Evolutionary conservation across 495 filamentous ascomycete genomes (phyloP), one percentile per base, ranked within the genome.

Genomic region (Pseudevernia furfuracea): DNA sequence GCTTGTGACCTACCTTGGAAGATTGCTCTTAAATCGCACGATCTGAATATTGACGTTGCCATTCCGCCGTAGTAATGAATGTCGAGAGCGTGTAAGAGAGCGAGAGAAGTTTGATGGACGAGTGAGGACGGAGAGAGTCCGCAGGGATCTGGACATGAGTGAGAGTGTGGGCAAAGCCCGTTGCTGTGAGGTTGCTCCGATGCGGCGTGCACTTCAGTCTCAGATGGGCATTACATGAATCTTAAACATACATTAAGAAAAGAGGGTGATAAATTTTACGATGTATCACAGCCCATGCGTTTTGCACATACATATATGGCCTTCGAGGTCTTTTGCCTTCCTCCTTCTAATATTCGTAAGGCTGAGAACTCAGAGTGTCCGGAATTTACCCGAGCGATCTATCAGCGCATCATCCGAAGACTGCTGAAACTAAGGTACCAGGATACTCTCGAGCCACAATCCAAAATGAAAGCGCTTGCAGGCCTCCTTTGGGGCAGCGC

Each of bases 61-160:
- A 23, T 59, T 56, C 6, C 44, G 61, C 62, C 59, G 58, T 44
- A 65, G 41, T 9, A 72, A 25, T 3, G 66, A 62, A 57, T 68
- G 60, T 23, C 46, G 43, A 58, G 43, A 70, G 17, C 62, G 55
- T 28, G 49, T 10, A 17, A 64, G 58, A 32, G 62, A 43, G 9
- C 57, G 62, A 53, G 56, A 15, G n/a, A 25, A 37, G 37, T 1
- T 53, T 19, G 36, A 58, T 57, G 65, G 58, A 9, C 65, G 65
- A 37, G 48, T 55, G 60, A 71, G 60, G 17, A 67, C 44, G 21
- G 68, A 56, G 21, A 72, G 63, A 46, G 59, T 58, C 14, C 70
- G 71, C n/a, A 71, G 55, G 63, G 61, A 66, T 67, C 53, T 64
- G 62, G 63, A 72, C 71, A 72, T 72, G 63, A 49, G 69, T 39